These are phyloP conservation scores for Venturia pyrina DNA, from an alignment of 2,329 filamentous ascomycete species.

Conservation along the genomic window DNA sequence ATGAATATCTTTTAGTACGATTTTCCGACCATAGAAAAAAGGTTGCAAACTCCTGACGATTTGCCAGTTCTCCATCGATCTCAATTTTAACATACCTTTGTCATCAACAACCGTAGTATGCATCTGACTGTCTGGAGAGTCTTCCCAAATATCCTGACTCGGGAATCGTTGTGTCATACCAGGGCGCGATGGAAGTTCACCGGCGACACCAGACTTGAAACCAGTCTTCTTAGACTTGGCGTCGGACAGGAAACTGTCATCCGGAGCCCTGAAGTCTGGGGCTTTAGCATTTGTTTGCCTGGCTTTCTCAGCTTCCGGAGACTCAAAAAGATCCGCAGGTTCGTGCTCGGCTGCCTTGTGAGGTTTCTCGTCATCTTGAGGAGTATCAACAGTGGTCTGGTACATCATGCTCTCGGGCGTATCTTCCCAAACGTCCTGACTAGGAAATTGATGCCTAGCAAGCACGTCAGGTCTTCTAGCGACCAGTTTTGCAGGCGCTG, in stretches of 20 bases:
- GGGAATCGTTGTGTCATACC: conserved; percentile 65
- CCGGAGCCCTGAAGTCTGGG: conserved; percentile 21
- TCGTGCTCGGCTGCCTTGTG: conserved; percentile 28
- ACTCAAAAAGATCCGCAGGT: conserved; percentile 30
- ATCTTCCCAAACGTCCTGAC: conserved; percentile 96
- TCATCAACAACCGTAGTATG: conserved; percentile 60
- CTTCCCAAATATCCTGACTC: conserved; percentile 90
- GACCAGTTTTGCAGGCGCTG: conserved; percentile 2
- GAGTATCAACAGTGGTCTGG: conserved; percentile 71
- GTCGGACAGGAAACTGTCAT: conserved; percentile 33
- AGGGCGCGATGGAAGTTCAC: conserved; percentile 36
- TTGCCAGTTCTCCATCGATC: background rate
- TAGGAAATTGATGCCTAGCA: conserved; percentile 64
- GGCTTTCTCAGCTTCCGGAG: conserved; percentile 40
- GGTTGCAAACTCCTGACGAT: background rate
- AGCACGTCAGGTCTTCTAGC: conserved; percentile 40
- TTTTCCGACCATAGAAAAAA: background rate
- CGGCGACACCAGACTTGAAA: conserved; percentile 42
- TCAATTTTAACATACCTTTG: background rate
- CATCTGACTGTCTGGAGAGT: conserved; percentile 72
- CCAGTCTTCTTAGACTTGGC: conserved; percentile 52
- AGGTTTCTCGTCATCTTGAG: conserved; percentile 49
- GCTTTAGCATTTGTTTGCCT: conserved; percentile 31
- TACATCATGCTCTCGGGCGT: conserved; percentile 75
- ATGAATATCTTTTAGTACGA: background rate